Evolutionary conservation across 352 stramenopile genomes (phyloP), one percentile per base, ranked within the genome.

Genomic region (Phytopythium aichiense): DNA sequence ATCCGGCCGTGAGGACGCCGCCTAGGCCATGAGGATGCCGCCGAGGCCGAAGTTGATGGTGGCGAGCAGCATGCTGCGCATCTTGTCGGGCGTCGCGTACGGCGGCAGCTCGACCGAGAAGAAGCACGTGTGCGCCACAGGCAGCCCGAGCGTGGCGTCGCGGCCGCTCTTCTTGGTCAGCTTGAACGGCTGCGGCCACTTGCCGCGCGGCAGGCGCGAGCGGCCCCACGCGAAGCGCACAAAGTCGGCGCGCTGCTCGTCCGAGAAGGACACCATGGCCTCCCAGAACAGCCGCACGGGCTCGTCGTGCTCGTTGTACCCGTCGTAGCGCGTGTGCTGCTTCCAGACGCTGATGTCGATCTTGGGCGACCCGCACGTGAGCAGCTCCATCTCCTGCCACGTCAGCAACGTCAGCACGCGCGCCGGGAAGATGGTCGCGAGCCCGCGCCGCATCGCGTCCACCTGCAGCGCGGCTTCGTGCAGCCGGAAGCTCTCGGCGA

Each of bases 111-210:
- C 95, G 56, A 98, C 82, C 28, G 88, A 96, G 70, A 98, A 98
- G 77, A 98, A 98, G 72, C 95, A 98, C 49, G 95, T 98, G 73
- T 98, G 95, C 37, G 90, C 93, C 11, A 98, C 89, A 0, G 92
- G 92, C n/a, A 98, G 69, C 43, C 87, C 92, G 25, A 83, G 67
- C 15, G 67, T 89, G 56, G 74, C 79, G 66, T 97, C 89, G 23
- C 89, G 86, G 3, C 88, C 90, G 50, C 85, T 83, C 65, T 94
- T 94, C 54, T 93, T 95, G 30, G 81, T 96, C n/a, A 98, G 63
- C 59, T 97, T 98, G 72, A 96, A 98, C 9, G 84, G 89, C 64
- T 95, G 81, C 6, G 86, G 79, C 87, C 87, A 96, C 58, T 94
- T 93, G 18, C 85, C 85, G 22, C 87, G 85, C 30, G 94, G 95